Evolutionary conservation across 352 stramenopile genomes (phyloP).

Genomic region (Globisporangium nodosum): DNA sequence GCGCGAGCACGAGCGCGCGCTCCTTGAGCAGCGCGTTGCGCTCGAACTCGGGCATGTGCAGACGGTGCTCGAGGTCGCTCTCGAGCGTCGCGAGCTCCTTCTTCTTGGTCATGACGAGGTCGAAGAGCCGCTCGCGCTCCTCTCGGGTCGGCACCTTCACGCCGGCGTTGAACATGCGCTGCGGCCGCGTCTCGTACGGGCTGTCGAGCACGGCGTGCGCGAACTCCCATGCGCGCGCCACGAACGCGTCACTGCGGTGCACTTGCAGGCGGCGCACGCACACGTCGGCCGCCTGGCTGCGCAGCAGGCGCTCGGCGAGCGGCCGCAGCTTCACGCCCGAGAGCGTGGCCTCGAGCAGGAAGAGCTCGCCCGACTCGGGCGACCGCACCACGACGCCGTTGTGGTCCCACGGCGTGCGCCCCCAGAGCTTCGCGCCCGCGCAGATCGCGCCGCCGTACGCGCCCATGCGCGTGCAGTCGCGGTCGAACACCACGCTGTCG

Average conservation of each 20-base stretch:
- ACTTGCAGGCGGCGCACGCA: conserved; percentile 74
- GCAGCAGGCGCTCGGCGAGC: conserved; percentile 67
- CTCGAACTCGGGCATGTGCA: conserved; percentile 73
- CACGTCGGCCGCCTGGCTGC: conserved; percentile 63
- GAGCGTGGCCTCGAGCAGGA: conserved; percentile 69
- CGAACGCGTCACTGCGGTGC: conserved; percentile 51
- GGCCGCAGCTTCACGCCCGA: conserved; percentile 82
- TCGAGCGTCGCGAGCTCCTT: conserved; percentile 59
- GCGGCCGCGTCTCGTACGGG: conserved; percentile 74
- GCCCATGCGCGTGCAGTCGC: conserved; percentile 66
- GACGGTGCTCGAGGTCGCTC: conserved; percentile 52
- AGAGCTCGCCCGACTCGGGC: conserved; percentile 36
- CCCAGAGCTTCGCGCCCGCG: conserved; percentile 75
- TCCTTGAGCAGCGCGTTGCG: conserved; percentile 58
- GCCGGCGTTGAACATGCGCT: conserved; percentile 73
- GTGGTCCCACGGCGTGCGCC: conserved; percentile 80
- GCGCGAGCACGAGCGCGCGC: conserved; percentile 33
- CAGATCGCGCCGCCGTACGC: conserved; percentile 78
- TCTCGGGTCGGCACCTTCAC: conserved; percentile 61
- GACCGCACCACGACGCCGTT: conserved; percentile 75
- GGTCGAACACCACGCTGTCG: conserved; percentile 81
- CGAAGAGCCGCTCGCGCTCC: conserved; percentile 71
- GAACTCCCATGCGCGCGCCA: conserved; percentile 49
- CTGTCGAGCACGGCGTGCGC: conserved; percentile 51
- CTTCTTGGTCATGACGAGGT: conserved; percentile 55